phyloP scores from a whole-genome alignment of 2,329 filamentous ascomycete species.

The Camillea tinctor region DNA sequence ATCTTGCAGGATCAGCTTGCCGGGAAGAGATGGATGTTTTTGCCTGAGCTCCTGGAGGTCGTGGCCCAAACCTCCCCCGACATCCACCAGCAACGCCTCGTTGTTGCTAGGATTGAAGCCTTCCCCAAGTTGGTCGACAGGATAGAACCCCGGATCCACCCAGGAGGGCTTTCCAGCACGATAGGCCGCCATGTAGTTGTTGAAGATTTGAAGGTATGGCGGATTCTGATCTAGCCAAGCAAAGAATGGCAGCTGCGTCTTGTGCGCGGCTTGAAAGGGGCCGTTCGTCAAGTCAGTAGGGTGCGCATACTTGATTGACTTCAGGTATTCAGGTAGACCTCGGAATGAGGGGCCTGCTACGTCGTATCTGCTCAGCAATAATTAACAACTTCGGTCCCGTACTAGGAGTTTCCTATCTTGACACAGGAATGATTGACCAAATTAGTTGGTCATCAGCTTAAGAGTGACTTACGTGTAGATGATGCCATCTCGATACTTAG shows the following conservation, averaged over 20 bases:
- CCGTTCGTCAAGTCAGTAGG: slow-evolving; percentile 30
- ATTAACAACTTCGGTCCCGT: background rate
- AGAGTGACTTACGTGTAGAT: slow-evolving; percentile 21
- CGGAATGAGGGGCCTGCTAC: slow-evolving; percentile 34
- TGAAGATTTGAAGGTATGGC: slow-evolving; percentile 34
- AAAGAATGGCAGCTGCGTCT: slow-evolving; percentile 35
- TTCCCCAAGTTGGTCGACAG: slow-evolving; percentile 17
- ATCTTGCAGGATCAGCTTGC: slow-evolving; percentile 39
- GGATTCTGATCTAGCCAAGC: slow-evolving; percentile 37
- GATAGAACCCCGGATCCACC: slow-evolving; percentile 33
- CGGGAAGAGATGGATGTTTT: slow-evolving; percentile 29
- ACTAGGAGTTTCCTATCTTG: background rate
- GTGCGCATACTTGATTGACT: slow-evolving; percentile 28
- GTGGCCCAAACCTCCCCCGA: slow-evolving; percentile 41
- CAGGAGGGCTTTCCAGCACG: slow-evolving; percentile 37
- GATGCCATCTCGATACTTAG: slow-evolving; percentile 36
- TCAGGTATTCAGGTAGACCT: slow-evolving; percentile 33
- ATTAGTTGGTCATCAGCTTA: background rate
- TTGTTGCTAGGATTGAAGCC: slow-evolving; percentile 22
- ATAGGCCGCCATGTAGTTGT: slow-evolving; percentile 39
- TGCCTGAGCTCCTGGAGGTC: slow-evolving; percentile 35
- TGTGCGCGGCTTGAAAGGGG: slow-evolving; percentile 37
- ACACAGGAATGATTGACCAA: background rate
- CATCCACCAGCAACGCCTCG: slow-evolving; percentile 38
- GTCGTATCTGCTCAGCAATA: slow-evolving; percentile 35